Evolutionary conservation across 805 yeast genomes (phyloP), one percentile per base, ranked within the genome.

Genomic region (Barnettozyma siamensis): DNA sequence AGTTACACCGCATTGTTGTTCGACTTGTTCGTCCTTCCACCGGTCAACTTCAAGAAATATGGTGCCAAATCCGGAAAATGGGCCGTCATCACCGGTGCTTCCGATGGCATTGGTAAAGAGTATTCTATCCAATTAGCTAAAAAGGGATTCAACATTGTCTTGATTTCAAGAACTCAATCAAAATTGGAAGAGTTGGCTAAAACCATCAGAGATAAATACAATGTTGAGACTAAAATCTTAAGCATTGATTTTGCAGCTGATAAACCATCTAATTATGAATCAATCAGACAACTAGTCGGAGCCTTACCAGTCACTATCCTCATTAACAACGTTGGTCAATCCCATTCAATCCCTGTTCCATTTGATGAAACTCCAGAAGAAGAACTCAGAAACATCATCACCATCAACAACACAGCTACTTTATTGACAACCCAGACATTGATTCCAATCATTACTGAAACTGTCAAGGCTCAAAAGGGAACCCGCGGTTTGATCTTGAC

Each of bases 61-160:
- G 96, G 96, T n/a, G 83, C 91, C 21, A 69, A 70, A 45, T 38
- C 49, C 12, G 83, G 83, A 21, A 70, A 75, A 31, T 93, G 96
- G 91, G 96, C 97, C n/a, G 84, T 93, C 26, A 76, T 93, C 15
- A 93, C 99, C 7, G 99, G 99, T 44, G 94, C 97, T 4, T 87
- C 97, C 36, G 98, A 93, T 60, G 99, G 99, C 28, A 83, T 93
- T 57, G 99, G 99, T 43, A 88, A 89, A 60, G 96, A 93, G 62
- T 93, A 76, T 58, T 81, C 96, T 2, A 57, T 65, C 20, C 98
- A 91, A 65, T 73, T 93, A 63, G 99, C 98, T 11, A 63, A 72
- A 40, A 79, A 75, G 49, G 96, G 96, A 2, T 83, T 89, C 62
- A 89, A 88, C 53, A 62, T 93, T 35, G 80, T 87, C 11, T 72